Evolutionary conservation across 306 rosid species (phyloP).

Genomic region (Corylus avellana): DNA sequence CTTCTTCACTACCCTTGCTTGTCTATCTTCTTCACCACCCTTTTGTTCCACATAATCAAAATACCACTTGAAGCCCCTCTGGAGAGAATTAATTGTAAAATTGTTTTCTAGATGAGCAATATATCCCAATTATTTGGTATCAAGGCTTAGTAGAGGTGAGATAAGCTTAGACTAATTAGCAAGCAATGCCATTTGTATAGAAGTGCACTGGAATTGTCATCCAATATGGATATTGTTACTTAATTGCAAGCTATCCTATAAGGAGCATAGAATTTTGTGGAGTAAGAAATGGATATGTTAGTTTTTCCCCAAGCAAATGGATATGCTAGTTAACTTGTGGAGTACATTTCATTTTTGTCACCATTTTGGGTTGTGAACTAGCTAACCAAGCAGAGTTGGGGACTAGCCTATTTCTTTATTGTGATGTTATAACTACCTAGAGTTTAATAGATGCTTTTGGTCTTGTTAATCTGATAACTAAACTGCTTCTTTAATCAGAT

Average conservation of each 20-base stretch:
- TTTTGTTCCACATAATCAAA: no score
- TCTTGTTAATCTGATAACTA: not conserved
- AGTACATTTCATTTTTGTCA: not conserved
- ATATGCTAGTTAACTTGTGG: not conserved
- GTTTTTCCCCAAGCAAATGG: not conserved
- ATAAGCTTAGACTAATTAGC: not conserved
- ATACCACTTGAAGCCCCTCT: not conserved
- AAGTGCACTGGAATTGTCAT: constrained; percentile 1
- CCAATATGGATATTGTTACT: not conserved
- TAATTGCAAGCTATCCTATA: not conserved
- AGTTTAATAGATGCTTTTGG: constrained; percentile 8
- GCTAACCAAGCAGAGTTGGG: constrained; percentile 12
- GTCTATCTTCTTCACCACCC: no score
- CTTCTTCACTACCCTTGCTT: no score
- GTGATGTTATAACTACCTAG: constrained; percentile 18
- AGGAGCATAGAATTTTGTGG: not conserved
- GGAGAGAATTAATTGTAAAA: not conserved
- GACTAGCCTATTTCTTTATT: constrained; percentile 23
- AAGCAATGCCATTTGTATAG: not conserved
- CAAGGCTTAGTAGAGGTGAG: not conserved
- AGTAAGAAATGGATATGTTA: not conserved
- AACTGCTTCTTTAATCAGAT: no score
- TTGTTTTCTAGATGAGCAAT: not conserved
- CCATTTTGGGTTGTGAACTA: not conserved
- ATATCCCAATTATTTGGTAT: not conserved